Conservation (phyloP, 225 moss, liverwort and hornwort genomes). For the Rhytidiadelphus loreus region DNA sequence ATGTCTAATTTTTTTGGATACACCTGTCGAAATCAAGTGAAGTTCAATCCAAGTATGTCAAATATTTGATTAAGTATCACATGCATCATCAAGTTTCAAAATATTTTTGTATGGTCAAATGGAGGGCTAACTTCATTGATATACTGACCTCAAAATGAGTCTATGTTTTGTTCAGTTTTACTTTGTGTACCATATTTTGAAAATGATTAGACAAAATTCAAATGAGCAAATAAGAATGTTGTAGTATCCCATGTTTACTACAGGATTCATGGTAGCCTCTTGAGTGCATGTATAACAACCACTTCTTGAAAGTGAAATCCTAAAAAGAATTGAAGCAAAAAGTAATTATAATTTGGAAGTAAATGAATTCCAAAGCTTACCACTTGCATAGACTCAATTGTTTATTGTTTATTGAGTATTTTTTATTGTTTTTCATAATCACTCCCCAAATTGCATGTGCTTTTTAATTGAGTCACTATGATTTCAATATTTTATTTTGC, state of each 20-base stretch:
- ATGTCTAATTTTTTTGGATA: not conserved
- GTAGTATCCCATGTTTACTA: no score
- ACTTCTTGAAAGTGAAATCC: no score
- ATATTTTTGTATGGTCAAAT: not conserved
- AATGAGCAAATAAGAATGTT: no score
- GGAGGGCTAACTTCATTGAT: not conserved
- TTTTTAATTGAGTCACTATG: not conserved
- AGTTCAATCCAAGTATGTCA: not conserved
- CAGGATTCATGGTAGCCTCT: no score
- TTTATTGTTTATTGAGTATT: no score
- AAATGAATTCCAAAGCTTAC: not conserved
- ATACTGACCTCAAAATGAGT: not conserved
- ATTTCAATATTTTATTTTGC: not conserved
- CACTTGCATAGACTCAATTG: not conserved
- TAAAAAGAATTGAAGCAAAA: no score
- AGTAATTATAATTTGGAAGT: no score
- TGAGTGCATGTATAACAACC: no score
- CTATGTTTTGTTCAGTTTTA: not conserved
- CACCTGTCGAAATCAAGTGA: not conserved
- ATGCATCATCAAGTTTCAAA: not conserved
- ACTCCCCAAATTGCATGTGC: fast-evolving
- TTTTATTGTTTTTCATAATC: no score
- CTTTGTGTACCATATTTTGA: not conserved
- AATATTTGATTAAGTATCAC: not conserved
- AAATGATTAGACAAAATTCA: no score